Base-by-base conservation (phyloP, 2,329 filamentous ascomycete species). In the Fusarium bulbicola region DNA sequence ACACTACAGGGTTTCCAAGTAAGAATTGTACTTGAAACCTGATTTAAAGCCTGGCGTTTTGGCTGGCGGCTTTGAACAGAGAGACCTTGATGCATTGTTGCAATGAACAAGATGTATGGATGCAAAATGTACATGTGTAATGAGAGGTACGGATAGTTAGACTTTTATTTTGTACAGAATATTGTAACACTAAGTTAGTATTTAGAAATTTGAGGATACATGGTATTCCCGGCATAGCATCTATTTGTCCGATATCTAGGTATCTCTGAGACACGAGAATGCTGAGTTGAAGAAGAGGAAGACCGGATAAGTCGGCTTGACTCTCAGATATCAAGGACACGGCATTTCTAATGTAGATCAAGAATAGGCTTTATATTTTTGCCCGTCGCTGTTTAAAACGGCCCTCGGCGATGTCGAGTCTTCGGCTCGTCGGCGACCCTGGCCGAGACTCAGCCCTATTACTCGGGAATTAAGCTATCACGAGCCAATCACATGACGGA, bases 401-500 rank as follows among this genome's bases (percentile, higher is more conserved):
- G 56, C 56, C 24, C 30, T 43, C 49, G 32, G 49, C 6, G 20
- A 6, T 54, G 45, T 40, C 30, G 2, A 43, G 24, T 21, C 21
- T 58, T 53, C 64, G 67, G 67, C 52, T 54, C 37, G 52, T 70
- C 70, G 66, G 70, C 18, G 66, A 50, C 67, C 66, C 63, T 34
- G 34, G 45, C 60, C 67, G 46, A 68, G 58, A 40, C 26, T 70
- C 60, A 66, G 68, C 68, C 66, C 67, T 70, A 60, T 40, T 36
- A 49, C 26, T 37, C 46, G 34, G 54, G 59, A 37, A 47, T 36
- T 59, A 54, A 53, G 26, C 24, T 28, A 50, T 26, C 15, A 26
- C 15, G 16, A 32, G 34, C 66, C 66, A 68, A 68, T 63, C 32
- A 34, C 24, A 46, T 26, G 18, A 12, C 36, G 13, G 16, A 26